phyloP scores from a whole-genome alignment of 169 alveolate genomes.

The Babesia bovis region DNA sequence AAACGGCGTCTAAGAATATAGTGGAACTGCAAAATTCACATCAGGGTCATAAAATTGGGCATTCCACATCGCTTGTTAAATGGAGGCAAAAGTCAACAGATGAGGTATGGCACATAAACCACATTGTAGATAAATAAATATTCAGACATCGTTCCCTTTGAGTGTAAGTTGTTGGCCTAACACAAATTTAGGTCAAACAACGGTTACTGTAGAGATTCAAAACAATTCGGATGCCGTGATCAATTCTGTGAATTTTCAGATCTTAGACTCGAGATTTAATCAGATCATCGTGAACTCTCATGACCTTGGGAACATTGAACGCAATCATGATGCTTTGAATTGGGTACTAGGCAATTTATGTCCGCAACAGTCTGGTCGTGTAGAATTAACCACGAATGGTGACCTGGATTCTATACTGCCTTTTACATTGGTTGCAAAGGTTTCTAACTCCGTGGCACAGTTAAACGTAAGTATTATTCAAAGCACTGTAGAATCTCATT shows the following conservation, averaged over 20 bases:
- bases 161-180: constrained; percentile 65
- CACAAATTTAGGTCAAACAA: constrained; percentile 28
- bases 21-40: constrained; percentile 49
- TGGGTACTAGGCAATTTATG: constrained; percentile 43
- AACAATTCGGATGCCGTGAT: constrained; percentile 37
- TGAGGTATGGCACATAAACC: constrained; percentile 20
- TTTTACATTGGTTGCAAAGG: constrained; percentile 51
- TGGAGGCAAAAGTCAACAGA: constrained; percentile 64
- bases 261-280: constrained; percentile 49
- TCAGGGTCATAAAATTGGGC: constrained; percentile 43
- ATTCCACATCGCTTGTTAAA: constrained; percentile 53
- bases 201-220: constrained; percentile 57
- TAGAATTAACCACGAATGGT: constrained; percentile 49
- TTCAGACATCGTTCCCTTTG: constrained; percentile 48
- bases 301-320: constrained; percentile 47
- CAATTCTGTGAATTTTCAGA: constrained; percentile 40
- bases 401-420: constrained; percentile 65
- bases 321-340: constrained; percentile 47
- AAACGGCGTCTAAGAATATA: constrained; percentile 49
- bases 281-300: constrained; percentile 31
- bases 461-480: constrained; percentile 24
- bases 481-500: neutral
- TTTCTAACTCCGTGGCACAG: constrained; percentile 29
- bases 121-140: neutral
- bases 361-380: constrained; percentile 30